Conservation (phyloP, 208 protist genomes). For the Acanthamoeba polyphaga region DNA sequence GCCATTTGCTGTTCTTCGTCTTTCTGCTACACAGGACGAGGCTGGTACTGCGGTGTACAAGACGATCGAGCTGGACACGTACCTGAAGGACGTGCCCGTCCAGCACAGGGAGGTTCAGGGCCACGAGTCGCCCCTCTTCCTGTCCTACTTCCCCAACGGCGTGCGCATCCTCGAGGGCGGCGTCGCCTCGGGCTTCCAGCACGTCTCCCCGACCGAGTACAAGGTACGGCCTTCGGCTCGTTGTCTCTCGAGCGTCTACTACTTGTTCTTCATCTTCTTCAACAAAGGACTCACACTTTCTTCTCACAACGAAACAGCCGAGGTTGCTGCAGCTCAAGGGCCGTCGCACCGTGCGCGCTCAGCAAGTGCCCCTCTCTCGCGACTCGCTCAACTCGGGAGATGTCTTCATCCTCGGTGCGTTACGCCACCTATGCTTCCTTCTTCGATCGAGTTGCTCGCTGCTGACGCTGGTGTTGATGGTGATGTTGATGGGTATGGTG, state of each 20-base stretch:
- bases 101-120: conserved; percentile 89
- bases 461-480: not conserved
- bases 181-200: conserved; percentile 88
- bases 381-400: conserved; percentile 65
- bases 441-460: too few species aligned
- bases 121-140: conserved; percentile 82
- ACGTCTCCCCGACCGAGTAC: conserved; percentile 86
- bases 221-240: too few species aligned
- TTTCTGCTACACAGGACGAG: conserved; percentile 62
- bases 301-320: too few species aligned
- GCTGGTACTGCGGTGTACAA: conserved; percentile 71
- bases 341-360: not conserved
- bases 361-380: conserved; percentile 9
- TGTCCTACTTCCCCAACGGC: conserved; percentile 74
- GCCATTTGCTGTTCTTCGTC: too few species aligned
- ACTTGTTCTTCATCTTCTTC: not conserved
- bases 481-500: too few species aligned
- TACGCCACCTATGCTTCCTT: too few species aligned
- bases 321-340: conserved; percentile 87
- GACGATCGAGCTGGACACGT: conserved; percentile 91
- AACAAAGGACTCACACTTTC: too few species aligned
- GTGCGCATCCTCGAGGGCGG: conserved; percentile 87
- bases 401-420: conserved; percentile 65
- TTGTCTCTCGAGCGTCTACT: too few species aligned
- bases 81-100: conserved; percentile 86